These are phyloP conservation scores for Priceomyces haplophilus DNA, from an alignment of 805 yeast species.

Conservation along the genomic window DNA sequence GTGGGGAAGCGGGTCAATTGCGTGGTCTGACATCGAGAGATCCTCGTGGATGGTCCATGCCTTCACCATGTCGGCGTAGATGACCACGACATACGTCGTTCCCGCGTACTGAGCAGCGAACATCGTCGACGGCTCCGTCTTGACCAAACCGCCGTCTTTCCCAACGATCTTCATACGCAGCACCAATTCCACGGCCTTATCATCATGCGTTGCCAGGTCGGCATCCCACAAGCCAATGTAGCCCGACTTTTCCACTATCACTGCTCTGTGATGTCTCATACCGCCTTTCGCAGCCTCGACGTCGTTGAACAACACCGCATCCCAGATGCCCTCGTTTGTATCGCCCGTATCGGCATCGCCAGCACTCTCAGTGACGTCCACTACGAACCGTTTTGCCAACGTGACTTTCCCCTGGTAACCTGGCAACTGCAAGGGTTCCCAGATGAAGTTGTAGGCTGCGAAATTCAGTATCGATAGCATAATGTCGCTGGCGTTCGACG, in stretches of 20 bases:
- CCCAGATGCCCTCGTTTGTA: constrained; percentile 23
- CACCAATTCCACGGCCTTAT: constrained; percentile 26
- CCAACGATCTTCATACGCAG: constrained; percentile 14
- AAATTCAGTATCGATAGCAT: constrained; percentile 39
- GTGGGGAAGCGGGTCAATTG: constrained; percentile 39
- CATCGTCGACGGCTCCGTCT: constrained; percentile 21
- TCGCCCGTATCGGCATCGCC: too few species aligned
- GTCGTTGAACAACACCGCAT: constrained; percentile 35
- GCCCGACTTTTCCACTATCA: constrained; percentile 30
- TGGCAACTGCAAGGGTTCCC: constrained; percentile 37
- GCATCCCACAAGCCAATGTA: constrained; percentile 63
- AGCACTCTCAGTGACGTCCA: constrained; percentile 26
- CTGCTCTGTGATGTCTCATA: constrained; percentile 30
- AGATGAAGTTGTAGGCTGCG: constrained; percentile 36
- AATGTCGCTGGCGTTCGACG: constrained; percentile 24
- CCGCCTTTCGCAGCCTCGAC: constrained; percentile 15
- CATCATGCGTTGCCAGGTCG: constrained; percentile 27
- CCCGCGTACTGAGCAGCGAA: constrained; percentile 13
- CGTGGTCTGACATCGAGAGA: constrained; percentile 18
- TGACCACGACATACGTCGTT: constrained; percentile 46
- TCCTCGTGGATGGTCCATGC: constrained; percentile 41
- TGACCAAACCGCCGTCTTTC: constrained; percentile 7
- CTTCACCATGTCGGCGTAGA: constrained; percentile 37
- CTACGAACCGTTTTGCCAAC: constrained; percentile 31
- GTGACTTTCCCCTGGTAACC: constrained; percentile 17